Conservation (phyloP, 768 basidiomycete genomes). For the Leccinum fibrillosum region DNA sequence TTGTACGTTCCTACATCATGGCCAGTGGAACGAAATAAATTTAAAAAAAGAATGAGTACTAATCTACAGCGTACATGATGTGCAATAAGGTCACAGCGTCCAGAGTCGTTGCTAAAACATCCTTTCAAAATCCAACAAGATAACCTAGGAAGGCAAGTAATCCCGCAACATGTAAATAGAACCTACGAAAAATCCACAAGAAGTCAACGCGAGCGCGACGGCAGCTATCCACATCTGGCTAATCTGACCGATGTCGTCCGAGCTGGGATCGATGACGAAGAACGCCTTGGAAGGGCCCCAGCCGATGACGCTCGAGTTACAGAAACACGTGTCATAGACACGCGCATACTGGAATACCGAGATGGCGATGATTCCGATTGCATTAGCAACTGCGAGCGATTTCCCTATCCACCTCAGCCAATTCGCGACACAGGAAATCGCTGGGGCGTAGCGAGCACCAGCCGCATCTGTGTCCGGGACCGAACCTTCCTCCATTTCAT, state of each 20-base stretch:
- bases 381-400: slow-evolving; percentile 23
- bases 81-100: not conserved
- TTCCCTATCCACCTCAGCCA: slow-evolving; percentile 24
- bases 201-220: slow-evolving; percentile 25
- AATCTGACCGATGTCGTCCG: slow-evolving; percentile 25
- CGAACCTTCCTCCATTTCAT: not conserved
- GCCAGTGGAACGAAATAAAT: no score
- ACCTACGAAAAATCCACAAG: slow-evolving; percentile 21
- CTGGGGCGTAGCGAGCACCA: no score
- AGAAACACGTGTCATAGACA: slow-evolving; percentile 19
- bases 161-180: slow-evolving; percentile 27
- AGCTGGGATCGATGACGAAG: slow-evolving; percentile 20
- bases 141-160: not conserved
- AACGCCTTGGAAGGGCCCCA: not conserved
- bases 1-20: no score
- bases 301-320: slow-evolving; percentile 21
- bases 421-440: not conserved
- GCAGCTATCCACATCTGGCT: slow-evolving; percentile 36
- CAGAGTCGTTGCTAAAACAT: not conserved
- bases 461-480: not conserved
- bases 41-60: not conserved
- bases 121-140: not conserved
- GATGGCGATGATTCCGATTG: slow-evolving; percentile 16
- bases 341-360: slow-evolving; percentile 26
- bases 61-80: not conserved